phyloP scores from a whole-genome alignment of 2,329 filamentous ascomycete genomes.

The Cladophialophora bantiana region DNA sequence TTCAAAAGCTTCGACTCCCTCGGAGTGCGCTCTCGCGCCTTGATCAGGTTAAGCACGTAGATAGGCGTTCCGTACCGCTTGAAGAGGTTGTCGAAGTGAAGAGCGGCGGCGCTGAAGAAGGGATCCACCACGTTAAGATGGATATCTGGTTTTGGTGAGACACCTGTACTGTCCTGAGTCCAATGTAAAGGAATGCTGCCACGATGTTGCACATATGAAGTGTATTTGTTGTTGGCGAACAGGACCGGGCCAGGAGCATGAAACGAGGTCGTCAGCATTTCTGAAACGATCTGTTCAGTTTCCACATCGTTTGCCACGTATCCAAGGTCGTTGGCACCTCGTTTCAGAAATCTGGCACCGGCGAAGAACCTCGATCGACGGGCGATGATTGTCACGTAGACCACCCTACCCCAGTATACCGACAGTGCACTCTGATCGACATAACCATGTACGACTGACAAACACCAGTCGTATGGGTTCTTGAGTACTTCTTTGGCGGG shows the following conservation, averaged over 20 bases:
- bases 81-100: slow-evolving; percentile 96
- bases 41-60: slow-evolving; percentile 90
- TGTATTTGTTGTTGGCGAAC: slow-evolving; percentile 89
- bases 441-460: slow-evolving; percentile 94
- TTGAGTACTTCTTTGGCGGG: slow-evolving; percentile 74
- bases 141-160: slow-evolving; percentile 95
- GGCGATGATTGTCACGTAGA: slow-evolving; percentile 93
- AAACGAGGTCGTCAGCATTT: slow-evolving; percentile 92
- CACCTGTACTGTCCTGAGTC: slow-evolving; percentile 95
- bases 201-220: slow-evolving; percentile 94
- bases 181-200: slow-evolving; percentile 97
- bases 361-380: slow-evolving; percentile 91
- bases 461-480: slow-evolving; percentile 92
- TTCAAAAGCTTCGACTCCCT: slow-evolving; percentile 88
- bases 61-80: slow-evolving; percentile 90
- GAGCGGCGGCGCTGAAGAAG: slow-evolving; percentile 88
- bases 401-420: slow-evolving; percentile 79
- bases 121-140: slow-evolving; percentile 94
- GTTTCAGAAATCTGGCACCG: slow-evolving; percentile 90
- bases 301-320: slow-evolving; percentile 99
- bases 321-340: slow-evolving; percentile 90
- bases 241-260: slow-evolving; percentile 86
- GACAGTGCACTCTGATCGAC: slow-evolving; percentile 87
- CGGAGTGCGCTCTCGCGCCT: slow-evolving; percentile 84
- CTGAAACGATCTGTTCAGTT: slow-evolving; percentile 96